Evolutionary conservation across 2,329 filamentous ascomycete genomes (phyloP).

Genomic region (Akanthomyces uredinophilus): DNA sequence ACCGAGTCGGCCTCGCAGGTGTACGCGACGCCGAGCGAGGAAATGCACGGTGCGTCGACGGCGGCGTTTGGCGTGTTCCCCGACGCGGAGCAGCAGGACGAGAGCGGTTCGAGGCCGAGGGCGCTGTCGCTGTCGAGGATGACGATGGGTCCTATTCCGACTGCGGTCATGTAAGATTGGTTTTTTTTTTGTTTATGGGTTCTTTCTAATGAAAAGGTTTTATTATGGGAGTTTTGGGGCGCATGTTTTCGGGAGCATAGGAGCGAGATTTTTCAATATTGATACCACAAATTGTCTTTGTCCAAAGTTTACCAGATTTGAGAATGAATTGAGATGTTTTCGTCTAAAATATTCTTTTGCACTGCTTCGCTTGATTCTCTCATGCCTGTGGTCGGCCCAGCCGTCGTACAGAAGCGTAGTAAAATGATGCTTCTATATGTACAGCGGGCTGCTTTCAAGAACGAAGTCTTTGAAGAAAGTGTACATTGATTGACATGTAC

Average conservation of each 20-base stretch:
- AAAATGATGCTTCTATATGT: not conserved
- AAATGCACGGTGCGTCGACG: slow-evolving; percentile 26
- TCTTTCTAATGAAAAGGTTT: not conserved
- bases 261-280: not conserved
- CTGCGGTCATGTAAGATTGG: slow-evolving; percentile 22
- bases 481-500: too few species aligned
- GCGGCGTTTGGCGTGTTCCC: slow-evolving; percentile 19
- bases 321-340: not conserved
- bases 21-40: slow-evolving; percentile 49
- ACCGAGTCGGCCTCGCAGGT: slow-evolving; percentile 42
- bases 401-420: too few species aligned
- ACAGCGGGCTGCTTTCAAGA: not conserved
- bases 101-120: slow-evolving; percentile 43
- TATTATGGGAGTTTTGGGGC: not conserved
- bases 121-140: slow-evolving; percentile 61
- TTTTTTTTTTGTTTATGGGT: not conserved
- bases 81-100: slow-evolving; percentile 39
- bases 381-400: too few species aligned
- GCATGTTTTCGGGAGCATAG: not conserved
- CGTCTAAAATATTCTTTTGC: too few species aligned
- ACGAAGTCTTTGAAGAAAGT: not conserved
- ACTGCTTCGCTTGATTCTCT: too few species aligned
- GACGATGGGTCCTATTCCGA: slow-evolving; percentile 36
- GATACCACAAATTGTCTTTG: not conserved
- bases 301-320: not conserved